These are phyloP conservation scores for Naegleria lovaniensis DNA, from an alignment of 208 protist genomes.

Conservation along the genomic window DNA sequence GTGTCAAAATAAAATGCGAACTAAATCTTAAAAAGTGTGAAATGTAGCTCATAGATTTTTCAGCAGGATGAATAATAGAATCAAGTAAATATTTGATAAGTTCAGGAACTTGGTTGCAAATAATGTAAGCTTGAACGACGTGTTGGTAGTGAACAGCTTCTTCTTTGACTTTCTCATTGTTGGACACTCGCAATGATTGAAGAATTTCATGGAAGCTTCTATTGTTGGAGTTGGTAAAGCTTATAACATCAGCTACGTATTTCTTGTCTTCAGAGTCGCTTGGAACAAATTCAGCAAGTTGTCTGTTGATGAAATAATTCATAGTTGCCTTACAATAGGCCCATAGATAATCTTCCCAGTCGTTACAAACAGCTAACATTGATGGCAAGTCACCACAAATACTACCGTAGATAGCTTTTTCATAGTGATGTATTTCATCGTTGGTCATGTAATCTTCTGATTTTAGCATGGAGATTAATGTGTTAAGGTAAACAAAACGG, in stretches of 20 bases:
- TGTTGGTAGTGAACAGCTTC: neutral
- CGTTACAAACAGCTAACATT: neutral
- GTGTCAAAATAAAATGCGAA: neutral
- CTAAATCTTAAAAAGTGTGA: neutral
- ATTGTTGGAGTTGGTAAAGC: neutral
- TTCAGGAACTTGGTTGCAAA: neutral
- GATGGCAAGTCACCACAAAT: neutral
- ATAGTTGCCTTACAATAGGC: neutral
- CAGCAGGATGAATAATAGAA: neutral
- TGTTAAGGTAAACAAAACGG: neutral
- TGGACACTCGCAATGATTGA: neutral
- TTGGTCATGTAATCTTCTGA: neutral
- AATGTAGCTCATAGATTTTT: neutral
- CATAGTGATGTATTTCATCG: neutral
- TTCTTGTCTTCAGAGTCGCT: neutral
- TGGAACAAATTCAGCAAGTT: neutral
- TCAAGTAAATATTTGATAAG: neutral
- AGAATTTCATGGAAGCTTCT: neutral
- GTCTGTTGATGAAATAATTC: neutral
- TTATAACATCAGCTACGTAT: neutral
- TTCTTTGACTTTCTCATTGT: neutral
- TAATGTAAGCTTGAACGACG: neutral
- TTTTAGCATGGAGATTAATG: neutral
- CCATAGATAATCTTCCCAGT: slow-evolving; percentile 1
- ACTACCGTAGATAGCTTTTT: neutral